Evolutionary conservation across 2,329 filamentous ascomycete species (phyloP).

Genomic region (Bipolaris cookei): DNA sequence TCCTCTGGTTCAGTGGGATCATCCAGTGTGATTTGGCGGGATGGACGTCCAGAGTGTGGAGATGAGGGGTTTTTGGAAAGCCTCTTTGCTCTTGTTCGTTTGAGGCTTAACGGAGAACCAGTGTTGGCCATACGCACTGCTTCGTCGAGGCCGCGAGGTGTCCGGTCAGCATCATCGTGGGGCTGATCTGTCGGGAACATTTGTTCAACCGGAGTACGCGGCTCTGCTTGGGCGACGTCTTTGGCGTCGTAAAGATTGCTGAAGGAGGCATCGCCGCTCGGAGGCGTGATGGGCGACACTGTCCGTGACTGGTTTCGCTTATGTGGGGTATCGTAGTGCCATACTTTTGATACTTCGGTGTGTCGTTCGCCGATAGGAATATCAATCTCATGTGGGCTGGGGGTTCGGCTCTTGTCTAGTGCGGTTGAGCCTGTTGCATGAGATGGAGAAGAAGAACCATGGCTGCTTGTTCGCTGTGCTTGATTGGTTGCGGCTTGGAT

Average conservation of each 20-base stretch:
- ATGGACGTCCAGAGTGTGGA: conserved; percentile 39
- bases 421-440: conserved; percentile 40
- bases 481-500: conserved; percentile 60
- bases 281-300: conserved; percentile 46
- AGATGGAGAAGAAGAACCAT: conserved; percentile 60
- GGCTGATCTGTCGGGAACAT: conserved; percentile 20
- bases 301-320: conserved; percentile 36
- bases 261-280: conserved; percentile 48
- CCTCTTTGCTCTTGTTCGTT: conserved; percentile 50
- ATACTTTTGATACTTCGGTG: conserved; percentile 54
- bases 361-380: conserved; percentile 67
- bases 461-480: conserved; percentile 54
- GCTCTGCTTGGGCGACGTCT: conserved; percentile 20
- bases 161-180: conserved; percentile 35
- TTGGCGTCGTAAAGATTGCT: conserved; percentile 22
- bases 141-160: conserved; percentile 47
- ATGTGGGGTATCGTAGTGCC: conserved; percentile 49
- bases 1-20: conserved; percentile 35
- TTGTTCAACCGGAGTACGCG: conserved; percentile 25
- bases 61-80: conserved; percentile 41
- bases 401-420: conserved; percentile 51
- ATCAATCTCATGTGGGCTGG: conserved; percentile 62
- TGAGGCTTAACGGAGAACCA: conserved; percentile 43
- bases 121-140: conserved; percentile 41
- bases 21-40: conserved; percentile 46